These are phyloP conservation scores for Aulographum hederae DNA, from an alignment of 2,329 filamentous ascomycete genomes.

Conservation along the genomic window DNA sequence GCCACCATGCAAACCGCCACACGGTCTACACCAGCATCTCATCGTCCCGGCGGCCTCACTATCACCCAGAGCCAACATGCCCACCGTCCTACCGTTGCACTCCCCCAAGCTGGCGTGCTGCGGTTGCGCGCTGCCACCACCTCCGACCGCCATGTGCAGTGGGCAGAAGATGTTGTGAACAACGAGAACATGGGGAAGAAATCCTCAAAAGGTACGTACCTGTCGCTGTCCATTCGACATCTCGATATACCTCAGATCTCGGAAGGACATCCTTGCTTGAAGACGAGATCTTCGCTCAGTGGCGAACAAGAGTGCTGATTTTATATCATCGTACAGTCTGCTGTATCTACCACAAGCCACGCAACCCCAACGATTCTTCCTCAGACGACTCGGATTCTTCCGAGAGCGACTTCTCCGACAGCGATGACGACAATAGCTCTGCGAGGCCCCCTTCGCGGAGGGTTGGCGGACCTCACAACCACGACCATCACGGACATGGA, in stretches of 20 bases:
- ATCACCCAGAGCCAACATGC: too few relatives aligned
- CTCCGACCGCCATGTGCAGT: conserved; percentile 51
- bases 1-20: too few relatives aligned
- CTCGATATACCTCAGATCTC: too few relatives aligned
- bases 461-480: neutral
- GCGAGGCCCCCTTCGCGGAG: conserved; percentile 19
- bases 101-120: neutral
- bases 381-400: conserved; percentile 40
- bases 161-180: conserved; percentile 85
- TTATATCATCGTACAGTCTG: too few relatives aligned
- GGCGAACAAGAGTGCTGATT: neutral
- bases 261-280: neutral
- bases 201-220: conserved; percentile 73
- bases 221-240: neutral
- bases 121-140: neutral
- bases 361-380: conserved; percentile 65
- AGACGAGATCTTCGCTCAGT: neutral
- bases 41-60: too few relatives aligned
- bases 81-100: too few relatives aligned
- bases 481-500: neutral
- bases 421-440: conserved; percentile 31
- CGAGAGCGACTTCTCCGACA: conserved; percentile 34
- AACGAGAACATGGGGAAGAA: conserved; percentile 92
- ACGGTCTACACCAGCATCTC: too few relatives aligned
- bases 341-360: conserved; percentile 90